Base-by-base conservation (phyloP, 352 stramenopile species). In the Pythium chondricola region DNA sequence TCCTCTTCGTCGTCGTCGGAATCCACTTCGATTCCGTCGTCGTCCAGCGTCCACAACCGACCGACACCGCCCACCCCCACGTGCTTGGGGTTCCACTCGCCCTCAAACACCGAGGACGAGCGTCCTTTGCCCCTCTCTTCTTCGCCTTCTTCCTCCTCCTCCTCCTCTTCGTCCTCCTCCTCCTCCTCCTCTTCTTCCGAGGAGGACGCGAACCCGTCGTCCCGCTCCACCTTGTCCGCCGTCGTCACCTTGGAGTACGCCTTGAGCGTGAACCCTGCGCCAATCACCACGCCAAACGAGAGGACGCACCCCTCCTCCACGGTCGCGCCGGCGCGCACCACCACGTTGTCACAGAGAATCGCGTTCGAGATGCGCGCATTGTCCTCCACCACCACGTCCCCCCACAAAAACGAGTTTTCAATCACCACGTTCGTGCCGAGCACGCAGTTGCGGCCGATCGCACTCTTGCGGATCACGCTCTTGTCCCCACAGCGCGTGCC, bases 241-340 rank as follows among this genome's bases (percentile, higher is more conserved):
- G 65, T 94, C 14, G 83, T 95, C 43, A 96, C 65, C 56, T 92
- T 93, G 14, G 83, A 80, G 50, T 79, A 95, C 41, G 83, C 59
- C 37, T 68, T 60, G 2, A 95, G 43, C 6, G 43, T 55, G 25
- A 91, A 91, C 3, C 70, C 67, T n/a, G 74, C 72, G 25, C 85
- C 84, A 43, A 96, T 86, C 20, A 89, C 68, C 8, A 93, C 80
- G 26, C 73, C 74, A 52, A 88, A 95, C 26, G 79, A 88, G 25
- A 96, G 27, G 37, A 96, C 61, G 11, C 65, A 87, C 55, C 85
- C 85, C 45, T 88, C 79, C 3, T 68, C 58, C 32, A 96, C 69
- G 0, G 75, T 62, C 2, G 85, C 83, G 2, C 82, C 82, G 16
- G 74, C 67, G 44, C 73, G 71, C 4, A 94, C 59, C 14, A 92